These are phyloP conservation scores for Euphorbia schlechtendalii DNA, from an alignment of 441 rosid species.

Conservation along the genomic window DNA sequence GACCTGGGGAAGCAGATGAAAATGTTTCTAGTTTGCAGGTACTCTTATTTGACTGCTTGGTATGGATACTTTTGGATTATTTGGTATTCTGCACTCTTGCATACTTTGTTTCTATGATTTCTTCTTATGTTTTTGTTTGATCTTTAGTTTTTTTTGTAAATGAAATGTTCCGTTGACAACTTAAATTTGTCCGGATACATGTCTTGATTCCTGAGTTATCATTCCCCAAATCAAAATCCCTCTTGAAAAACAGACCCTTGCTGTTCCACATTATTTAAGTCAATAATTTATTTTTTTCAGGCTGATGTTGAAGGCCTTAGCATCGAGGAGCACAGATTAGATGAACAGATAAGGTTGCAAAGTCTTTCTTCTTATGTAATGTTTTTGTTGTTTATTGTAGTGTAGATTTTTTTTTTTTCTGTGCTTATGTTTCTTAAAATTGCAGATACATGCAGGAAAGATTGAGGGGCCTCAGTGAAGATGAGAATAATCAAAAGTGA, in stretches of 20 bases:
- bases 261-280: too few relatives aligned
- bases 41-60: slow-evolving; percentile 9
- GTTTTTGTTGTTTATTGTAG: neutral
- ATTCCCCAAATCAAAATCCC: too few relatives aligned
- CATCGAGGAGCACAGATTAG: slow-evolving; percentile 57
- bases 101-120: neutral
- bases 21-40: slow-evolving; percentile 79
- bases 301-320: slow-evolving; percentile 74
- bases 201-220: neutral
- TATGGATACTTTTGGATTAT: neutral
- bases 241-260: neutral
- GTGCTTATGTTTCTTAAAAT: slow-evolving; percentile 29
- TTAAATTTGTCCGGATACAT: neutral
- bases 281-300: slow-evolving; percentile 48
- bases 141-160: neutral
- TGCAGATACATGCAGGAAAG: slow-evolving; percentile 89
- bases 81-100: slow-evolving; percentile 4
- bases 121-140: neutral
- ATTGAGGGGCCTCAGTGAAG: slow-evolving; percentile 79
- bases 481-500: slow-evolving; percentile 80
- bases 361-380: slow-evolving; percentile 16
- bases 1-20: slow-evolving; percentile 70
- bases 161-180: too few relatives aligned
- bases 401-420: neutral
- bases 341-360: slow-evolving; percentile 66